These are phyloP conservation scores for Rhynchosporium secalis DNA, from an alignment of 2,329 filamentous ascomycete species.

Conservation along the genomic window DNA sequence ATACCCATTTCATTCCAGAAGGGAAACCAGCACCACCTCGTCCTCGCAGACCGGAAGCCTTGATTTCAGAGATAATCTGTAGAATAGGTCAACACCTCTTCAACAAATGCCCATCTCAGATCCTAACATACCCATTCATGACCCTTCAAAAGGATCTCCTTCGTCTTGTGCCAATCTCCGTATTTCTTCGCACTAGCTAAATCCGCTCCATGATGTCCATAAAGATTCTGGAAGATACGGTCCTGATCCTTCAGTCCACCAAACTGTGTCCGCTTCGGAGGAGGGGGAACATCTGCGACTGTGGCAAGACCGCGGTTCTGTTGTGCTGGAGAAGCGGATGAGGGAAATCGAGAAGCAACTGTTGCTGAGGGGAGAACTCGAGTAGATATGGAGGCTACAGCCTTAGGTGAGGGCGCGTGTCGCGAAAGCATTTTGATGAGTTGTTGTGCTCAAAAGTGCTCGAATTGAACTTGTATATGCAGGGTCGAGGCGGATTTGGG, in stretches of 20 bases:
- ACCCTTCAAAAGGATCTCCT: constrained; percentile 95
- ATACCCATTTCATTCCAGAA: constrained; percentile 97
- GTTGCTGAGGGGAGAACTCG: constrained; percentile 37
- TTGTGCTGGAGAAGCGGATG: constrained; percentile 47
- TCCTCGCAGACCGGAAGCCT: constrained; percentile 91
- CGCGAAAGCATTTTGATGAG: constrained; percentile 41
- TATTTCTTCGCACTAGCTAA: constrained; percentile 95
- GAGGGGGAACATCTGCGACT: constrained; percentile 70
- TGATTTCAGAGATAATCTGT: constrained; percentile 93
- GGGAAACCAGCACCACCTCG: constrained; percentile 98
- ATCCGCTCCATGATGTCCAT: constrained; percentile 87
- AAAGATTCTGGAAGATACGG: constrained; percentile 98
- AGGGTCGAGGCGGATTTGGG: constrained; percentile 33
- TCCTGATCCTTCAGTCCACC: constrained; percentile 94
- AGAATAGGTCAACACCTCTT: constrained; percentile 27
- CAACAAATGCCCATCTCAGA: constrained; percentile 7
- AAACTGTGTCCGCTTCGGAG: constrained; percentile 66
- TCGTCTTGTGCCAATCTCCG: constrained; percentile 99
- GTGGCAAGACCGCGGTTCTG: constrained; percentile 76
- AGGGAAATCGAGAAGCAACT: constrained; percentile 33
- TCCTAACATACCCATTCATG: constrained; percentile 74
- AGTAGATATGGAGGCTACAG: constrained; percentile 36
- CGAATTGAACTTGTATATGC: constrained; percentile 21
- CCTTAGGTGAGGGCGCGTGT: constrained; percentile 39
- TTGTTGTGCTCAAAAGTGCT: constrained; percentile 41